These are phyloP conservation scores for Antrodiella citrinella DNA, from an alignment of 768 basidiomycete species.

Conservation along the genomic window DNA sequence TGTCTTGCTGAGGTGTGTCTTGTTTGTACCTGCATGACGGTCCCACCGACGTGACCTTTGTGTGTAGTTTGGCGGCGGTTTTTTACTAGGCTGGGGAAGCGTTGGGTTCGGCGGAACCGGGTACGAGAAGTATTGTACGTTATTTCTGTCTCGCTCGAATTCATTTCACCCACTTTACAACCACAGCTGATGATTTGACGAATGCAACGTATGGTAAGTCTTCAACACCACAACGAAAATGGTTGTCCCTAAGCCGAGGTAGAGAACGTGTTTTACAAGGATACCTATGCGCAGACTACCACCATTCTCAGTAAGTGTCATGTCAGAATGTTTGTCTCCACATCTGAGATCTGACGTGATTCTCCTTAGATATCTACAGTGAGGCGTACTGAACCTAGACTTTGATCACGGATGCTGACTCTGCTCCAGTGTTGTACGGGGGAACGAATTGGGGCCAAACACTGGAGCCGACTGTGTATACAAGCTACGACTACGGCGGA, in stretches of 20 bases:
- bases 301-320: constrained; percentile 38
- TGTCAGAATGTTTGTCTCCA: not conserved
- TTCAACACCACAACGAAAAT: not conserved
- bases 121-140: constrained; percentile 41
- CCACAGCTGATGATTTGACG: constrained; percentile 34
- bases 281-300: constrained; percentile 42
- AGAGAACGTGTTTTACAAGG: constrained; percentile 48
- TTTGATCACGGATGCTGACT: not conserved
- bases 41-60: not conserved
- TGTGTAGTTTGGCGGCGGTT: constrained; percentile 41
- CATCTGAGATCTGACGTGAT: not conserved
- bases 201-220: constrained; percentile 34
- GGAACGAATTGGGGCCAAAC: constrained; percentile 62
- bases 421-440: constrained; percentile 42
- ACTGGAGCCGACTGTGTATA: constrained; percentile 47
- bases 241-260: not conserved
- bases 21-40: not conserved
- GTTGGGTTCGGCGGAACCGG: constrained; percentile 36
- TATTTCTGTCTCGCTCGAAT: not conserved
- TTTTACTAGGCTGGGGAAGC: constrained; percentile 36
- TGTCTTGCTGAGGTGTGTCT: constrained; percentile 38
- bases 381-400: too few relatives aligned
- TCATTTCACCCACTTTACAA: not conserved
- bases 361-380: constrained; percentile 43
- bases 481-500: constrained; percentile 57